Conservation (phyloP, 2,329 filamentous ascomycete species). For the Penicillium glabrum region DNA sequence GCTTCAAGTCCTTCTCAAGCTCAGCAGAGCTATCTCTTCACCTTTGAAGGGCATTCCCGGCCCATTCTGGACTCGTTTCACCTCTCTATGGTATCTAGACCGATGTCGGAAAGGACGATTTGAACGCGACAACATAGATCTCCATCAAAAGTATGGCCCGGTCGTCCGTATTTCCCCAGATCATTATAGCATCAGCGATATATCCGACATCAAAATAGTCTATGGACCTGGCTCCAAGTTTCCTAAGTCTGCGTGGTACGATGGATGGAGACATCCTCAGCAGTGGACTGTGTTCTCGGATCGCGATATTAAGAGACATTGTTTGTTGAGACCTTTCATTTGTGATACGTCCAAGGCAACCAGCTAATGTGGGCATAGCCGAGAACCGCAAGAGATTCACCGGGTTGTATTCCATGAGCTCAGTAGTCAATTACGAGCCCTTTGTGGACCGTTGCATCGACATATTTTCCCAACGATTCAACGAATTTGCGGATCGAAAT, state of each 20-base stretch:
- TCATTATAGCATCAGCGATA: slow-evolving; percentile 49
- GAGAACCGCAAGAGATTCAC: slow-evolving; percentile 42
- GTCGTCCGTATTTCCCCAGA: slow-evolving; percentile 52
- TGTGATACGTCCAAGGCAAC: neutral
- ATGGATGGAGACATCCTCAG: slow-evolving; percentile 32
- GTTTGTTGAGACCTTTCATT: slow-evolving; percentile 16
- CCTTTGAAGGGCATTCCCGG: slow-evolving; percentile 46
- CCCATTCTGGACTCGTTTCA: slow-evolving; percentile 47
- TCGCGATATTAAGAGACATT: slow-evolving; percentile 39
- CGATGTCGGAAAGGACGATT: slow-evolving; percentile 39
- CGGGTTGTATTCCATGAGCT: slow-evolving; percentile 50
- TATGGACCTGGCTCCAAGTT: slow-evolving; percentile 45
- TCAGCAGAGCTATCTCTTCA: slow-evolving; percentile 25
- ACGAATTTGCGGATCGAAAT: slow-evolving; percentile 34
- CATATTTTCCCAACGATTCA: slow-evolving; percentile 40
- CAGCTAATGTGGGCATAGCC: slow-evolving; percentile 18
- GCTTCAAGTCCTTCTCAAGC: slow-evolving; percentile 14
- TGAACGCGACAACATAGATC: slow-evolving; percentile 39
- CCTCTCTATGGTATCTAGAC: slow-evolving; percentile 46
- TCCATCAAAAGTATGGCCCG: slow-evolving; percentile 43
- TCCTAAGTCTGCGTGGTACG: slow-evolving; percentile 39
- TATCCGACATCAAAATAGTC: slow-evolving; percentile 41
- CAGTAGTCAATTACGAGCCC: slow-evolving; percentile 50
- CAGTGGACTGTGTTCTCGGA: slow-evolving; percentile 36
- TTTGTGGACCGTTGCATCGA: slow-evolving; percentile 51